Evolutionary conservation across 2,329 filamentous ascomycete species (phyloP).

Genomic region (Setomelanomma holmii): DNA sequence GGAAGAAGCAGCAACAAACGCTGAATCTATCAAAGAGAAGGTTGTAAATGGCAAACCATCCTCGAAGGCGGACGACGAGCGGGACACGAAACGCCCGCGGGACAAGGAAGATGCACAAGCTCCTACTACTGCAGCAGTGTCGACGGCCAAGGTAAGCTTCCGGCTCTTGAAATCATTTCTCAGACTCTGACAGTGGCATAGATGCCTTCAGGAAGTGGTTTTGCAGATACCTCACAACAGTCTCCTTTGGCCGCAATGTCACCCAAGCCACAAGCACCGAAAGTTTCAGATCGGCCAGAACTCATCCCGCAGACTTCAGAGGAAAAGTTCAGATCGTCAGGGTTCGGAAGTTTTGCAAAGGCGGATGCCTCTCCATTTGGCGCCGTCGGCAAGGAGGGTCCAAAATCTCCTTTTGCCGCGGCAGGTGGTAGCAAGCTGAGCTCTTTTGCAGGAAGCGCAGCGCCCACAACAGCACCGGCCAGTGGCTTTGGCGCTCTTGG

Average conservation of each 20-base stretch:
- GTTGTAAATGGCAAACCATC: constrained; percentile 22
- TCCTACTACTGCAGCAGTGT: constrained; percentile 21
- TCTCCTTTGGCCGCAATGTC: constrained; percentile 58
- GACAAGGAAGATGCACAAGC: constrained; percentile 39
- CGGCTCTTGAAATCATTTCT: neutral
- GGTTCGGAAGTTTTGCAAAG: constrained; percentile 53
- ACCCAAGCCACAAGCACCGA: constrained; percentile 42
- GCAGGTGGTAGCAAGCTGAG: constrained; percentile 31
- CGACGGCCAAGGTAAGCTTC: constrained; percentile 31
- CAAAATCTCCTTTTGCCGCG: constrained; percentile 48
- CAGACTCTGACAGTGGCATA: constrained; percentile 25
- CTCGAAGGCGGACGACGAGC: constrained; percentile 36
- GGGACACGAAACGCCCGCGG: constrained; percentile 44
- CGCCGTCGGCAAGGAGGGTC: constrained; percentile 21
- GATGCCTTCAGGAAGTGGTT: constrained; percentile 50
- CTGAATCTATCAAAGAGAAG: constrained; percentile 16
- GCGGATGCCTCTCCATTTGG: constrained; percentile 48
- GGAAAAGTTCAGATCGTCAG: constrained; percentile 60
- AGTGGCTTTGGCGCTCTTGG: constrained; percentile 46
- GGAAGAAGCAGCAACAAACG: constrained; percentile 14
- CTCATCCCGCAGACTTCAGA: constrained; percentile 48
- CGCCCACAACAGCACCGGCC: constrained; percentile 22
- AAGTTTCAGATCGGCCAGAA: constrained; percentile 23
- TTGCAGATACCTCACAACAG: constrained; percentile 53
- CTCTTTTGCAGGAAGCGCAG: constrained; percentile 31